Base-by-base conservation (phyloP, 495 filamentous ascomycete genomes). In the Daldinia vernicosa region DNA sequence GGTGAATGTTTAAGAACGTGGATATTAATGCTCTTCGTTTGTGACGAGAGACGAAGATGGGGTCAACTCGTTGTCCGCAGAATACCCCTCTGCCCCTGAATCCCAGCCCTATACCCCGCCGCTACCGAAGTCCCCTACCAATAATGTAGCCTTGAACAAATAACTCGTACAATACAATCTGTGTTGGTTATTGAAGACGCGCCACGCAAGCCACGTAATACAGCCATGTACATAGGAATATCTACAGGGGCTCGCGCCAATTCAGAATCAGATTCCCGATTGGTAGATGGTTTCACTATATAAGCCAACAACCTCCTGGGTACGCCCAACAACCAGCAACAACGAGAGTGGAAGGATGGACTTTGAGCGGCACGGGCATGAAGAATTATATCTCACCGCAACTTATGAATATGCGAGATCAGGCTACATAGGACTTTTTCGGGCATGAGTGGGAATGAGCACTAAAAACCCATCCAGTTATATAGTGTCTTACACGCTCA, bases 61-160 rank as follows among this genome's bases (percentile, higher is more conserved):
- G 19, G 22, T 22, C 17, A 47, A 11, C 43, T 2, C 19, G 9
- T 47, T 11, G 43, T 24, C 19, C 43, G 37, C 14, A 40, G n/a
- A 40, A n/a, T n/a, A n/a, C n/a, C n/a, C n/a, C n/a, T n/a, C n/a
- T n/a, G n/a, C n/a, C 43, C 8, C 19, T 24, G 19, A 47, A 47
- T 47, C 43, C 43, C 43, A 47, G 43, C 43, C 43, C 9, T 47
- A 47, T 47, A 47, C 43, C 43, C 43, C 43, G 43, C 43, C 43
- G 11, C 19, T 8, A 35, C 32, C 32, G 7, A 47, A 47, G 43
- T 1, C 7, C 43, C 43, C 43, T 47, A 4, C 19, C 9, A 47
- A 47, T 47, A 11, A 22, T 47, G 11, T 4, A 12, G 22, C 17
- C 5, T 47, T 24, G 4, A 35, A 35, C 12, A 4, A 35, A 14